Base-by-base conservation (phyloP, 345 rosid species). In the Gossypium turneri region DNA sequence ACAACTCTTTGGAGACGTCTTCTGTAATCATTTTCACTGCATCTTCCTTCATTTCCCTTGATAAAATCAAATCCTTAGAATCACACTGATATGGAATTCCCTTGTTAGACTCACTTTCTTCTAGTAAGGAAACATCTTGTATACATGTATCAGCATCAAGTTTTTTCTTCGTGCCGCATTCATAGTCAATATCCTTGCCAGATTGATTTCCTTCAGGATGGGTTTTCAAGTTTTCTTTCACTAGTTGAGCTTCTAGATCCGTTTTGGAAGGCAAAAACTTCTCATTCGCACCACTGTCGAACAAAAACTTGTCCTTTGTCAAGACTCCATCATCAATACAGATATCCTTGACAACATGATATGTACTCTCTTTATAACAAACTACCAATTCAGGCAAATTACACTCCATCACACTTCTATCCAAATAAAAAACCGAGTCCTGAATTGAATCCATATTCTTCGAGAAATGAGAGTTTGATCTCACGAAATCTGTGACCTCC, bases 281-380 rank as follows among this genome's bases (percentile, higher is more conserved):
- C 77, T 80, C 84, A 2, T 80, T 80, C 16, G 74, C 50, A 47
- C 34, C 76, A 68, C 73, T 75, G 62, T 81, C 86, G 50, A 87
- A 88, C 77, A 85, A 81, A 68, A 89, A 83, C 82, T 82, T 88
- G 76, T 82, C 89, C 41, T 84, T 80, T n/a, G 84, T 80, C 25
- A 87, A 89, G 17, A 90, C 79, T 65, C 86, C 94, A 62, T 91
- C 91, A 47, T 95, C 97, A 4, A 92, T 55, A 38, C 93, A 91
- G 12, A 92, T 91, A 71, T 91, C 98, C 83, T 92, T 95, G 34
- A 90, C 81, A 2, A 82, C 85, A 75, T 85, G 87, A 74, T 76
- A 85, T 55, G 82, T 75, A 24, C 73, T 81, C 81, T 89, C 92
- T 74, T 88, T 81, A 83, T 82, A 92, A 76, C 96, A 90, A 75